A percentile compares a stretch with the other conserved stretches of the same genome.
Conservation (phyloP, 805 yeast genomes). For the Huiozyma naganishii region DNA sequence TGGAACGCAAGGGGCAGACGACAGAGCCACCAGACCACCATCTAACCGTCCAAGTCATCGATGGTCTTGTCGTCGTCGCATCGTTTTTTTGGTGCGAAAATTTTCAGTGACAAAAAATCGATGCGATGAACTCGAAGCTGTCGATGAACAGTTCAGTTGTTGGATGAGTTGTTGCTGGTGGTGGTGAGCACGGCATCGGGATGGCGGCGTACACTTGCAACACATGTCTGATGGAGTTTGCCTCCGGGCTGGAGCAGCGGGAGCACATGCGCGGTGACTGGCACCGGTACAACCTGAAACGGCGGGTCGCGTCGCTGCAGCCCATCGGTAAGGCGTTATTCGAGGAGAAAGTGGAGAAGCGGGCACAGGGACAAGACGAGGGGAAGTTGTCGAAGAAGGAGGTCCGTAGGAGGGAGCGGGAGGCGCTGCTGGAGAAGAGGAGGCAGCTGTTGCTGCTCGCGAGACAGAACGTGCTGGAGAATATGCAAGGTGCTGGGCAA, state of each 20-base stretch:
- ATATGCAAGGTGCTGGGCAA: constrained; percentile 3
- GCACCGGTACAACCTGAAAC: constrained; percentile 92
- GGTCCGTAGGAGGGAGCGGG: constrained; percentile 33
- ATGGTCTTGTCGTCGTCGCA: no score
- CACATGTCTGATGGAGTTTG: constrained; percentile 74
- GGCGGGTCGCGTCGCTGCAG: constrained; percentile 83
- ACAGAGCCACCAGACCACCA: no score
- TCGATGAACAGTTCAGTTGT: no score
- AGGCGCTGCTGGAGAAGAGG: constrained; percentile 33
- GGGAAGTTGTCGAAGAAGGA: constrained; percentile 31
- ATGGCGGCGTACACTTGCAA: constrained; percentile 54
- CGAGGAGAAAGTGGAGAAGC: constrained; percentile 51
- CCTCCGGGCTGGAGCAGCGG: constrained; percentile 68
- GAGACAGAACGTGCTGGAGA: constrained; percentile 28
- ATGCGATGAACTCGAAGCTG: no score
- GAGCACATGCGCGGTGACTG: constrained; percentile 94
- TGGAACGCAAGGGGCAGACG: no score
- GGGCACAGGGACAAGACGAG: constrained; percentile 11
- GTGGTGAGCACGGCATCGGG: no score
- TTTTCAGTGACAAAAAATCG: no score
- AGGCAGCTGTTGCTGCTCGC: constrained; percentile 32
- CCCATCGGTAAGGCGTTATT: constrained; percentile 57
- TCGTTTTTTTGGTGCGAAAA: no score
- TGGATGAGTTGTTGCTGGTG: no score
- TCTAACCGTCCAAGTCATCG: no score